phyloP scores from a whole-genome alignment of 352 stramenopile genomes.

The Globisporangium ultimum region DNA sequence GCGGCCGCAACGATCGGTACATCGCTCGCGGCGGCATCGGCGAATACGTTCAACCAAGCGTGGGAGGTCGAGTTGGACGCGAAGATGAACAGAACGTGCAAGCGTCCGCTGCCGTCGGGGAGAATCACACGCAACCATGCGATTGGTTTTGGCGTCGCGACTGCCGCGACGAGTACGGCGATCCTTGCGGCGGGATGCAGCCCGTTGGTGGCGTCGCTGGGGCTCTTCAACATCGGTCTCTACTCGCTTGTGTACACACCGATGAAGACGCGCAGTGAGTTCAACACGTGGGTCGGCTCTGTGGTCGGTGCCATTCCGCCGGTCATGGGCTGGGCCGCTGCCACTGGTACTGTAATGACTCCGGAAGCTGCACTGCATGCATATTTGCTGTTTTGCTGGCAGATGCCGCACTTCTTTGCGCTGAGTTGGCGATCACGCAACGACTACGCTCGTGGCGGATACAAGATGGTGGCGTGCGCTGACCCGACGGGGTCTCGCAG shows the following conservation, averaged over 20 bases:
- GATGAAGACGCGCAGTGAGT: constrained; percentile 95
- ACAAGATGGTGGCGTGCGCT: constrained; percentile 95
- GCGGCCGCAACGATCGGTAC: constrained; percentile 92
- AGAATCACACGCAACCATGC: constrained; percentile 78
- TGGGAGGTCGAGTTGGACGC: constrained; percentile 94
- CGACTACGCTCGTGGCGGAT: constrained; percentile 89
- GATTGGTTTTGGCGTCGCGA: constrained; percentile 78
- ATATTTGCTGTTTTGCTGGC: constrained; percentile 96
- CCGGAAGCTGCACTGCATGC: constrained; percentile 75
- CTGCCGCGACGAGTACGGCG: constrained; percentile 82
- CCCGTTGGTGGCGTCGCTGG: constrained; percentile 94
- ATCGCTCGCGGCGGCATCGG: constrained; percentile 91
- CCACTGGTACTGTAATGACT: constrained; percentile 79
- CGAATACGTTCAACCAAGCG: constrained; percentile 98
- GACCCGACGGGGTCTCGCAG: constrained; percentile 92
- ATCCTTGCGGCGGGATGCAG: constrained; percentile 93
- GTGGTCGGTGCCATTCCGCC: constrained; percentile 98
- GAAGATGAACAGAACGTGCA: constrained; percentile 96
- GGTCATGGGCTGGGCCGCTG: constrained; percentile 97
- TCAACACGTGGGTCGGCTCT: constrained; percentile 98
- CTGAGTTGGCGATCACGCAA: constrained; percentile 95
- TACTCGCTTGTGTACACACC: constrained; percentile 99
- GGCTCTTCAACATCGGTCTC: constrained; percentile 96
- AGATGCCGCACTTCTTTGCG: constrained; percentile 99
- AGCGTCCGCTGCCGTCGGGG: constrained; percentile 91